Evolutionary conservation across 805 yeast species (phyloP), one percentile per base, ranked within the genome.

Genomic region (Candida methanosorbosa): DNA sequence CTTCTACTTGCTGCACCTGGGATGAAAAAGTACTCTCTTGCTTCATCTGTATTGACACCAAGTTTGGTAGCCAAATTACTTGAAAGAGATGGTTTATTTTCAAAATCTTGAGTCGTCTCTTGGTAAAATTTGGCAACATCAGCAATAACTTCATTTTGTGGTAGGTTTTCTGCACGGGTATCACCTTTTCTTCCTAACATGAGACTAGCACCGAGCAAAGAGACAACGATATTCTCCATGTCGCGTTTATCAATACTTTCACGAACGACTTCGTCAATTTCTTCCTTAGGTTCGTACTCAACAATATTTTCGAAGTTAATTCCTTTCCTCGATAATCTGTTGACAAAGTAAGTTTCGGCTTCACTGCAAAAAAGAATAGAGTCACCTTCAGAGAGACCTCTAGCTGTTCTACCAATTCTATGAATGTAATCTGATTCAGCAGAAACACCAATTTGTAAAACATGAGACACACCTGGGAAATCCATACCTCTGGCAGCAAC

Each of bases 401-500:
- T 77, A 29, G 94, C 97, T 13, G 97, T 90, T 68, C 97, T 79
- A 40, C 97, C 97, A 51, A 90, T 80, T 58, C 95, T 80, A 61
- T 90, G 97, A 38, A 87, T 76, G 54, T 88, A 87, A 42, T 81
- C 80, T n/a, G 88, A 74, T 38, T 79, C 84, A 31, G 68, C 60
- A 40, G 92, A 84, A n/a, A 78, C 69, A 44, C 90, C 83, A 36
- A 85, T 57, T 63, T 90, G 97, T 47, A 82, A 63, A 34, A 90
- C 97, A 52, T 85, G 84, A 18, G 86, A 61, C 20, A 90, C 94
- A 46, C 75, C 75, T 37, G 88, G 92, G 70, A 90, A 84, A 64
- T 90, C 97, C 81, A 90, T 78, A 46, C 97, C 97, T 62, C 97
- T 77, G 12, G 97, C 96, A 41, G 88, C 94, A 39, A 90, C 97